phyloP scores from a whole-genome alignment of 176 grass and related monocot genomes.

The Ensete glaucum region DNA sequence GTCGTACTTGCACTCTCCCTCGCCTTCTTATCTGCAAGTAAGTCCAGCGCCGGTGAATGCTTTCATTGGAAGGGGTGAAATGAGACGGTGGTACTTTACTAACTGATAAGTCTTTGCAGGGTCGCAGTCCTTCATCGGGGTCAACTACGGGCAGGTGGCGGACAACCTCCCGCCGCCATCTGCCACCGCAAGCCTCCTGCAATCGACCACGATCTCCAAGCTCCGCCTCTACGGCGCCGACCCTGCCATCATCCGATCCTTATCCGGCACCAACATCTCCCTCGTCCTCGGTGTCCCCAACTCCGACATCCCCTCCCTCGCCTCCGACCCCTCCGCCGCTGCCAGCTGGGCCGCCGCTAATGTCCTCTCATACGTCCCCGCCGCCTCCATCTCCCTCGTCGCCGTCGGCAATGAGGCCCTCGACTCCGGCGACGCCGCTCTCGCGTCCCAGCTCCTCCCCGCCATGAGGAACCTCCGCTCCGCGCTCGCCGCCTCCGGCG shows the following conservation, averaged over 20 bases:
- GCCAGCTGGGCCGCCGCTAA: constrained; percentile 5
- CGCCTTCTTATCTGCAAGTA: background rate
- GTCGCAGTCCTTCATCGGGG: constrained; percentile 1
- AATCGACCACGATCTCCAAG: constrained; percentile 10
- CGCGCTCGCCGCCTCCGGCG: background rate
- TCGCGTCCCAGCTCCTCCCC: background rate
- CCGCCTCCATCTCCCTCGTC: constrained; percentile 7
- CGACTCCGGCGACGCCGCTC: constrained; percentile 1
- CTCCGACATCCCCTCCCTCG: constrained; percentile 5
- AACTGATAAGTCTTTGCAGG: background rate
- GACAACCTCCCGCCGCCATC: constrained; percentile 14
- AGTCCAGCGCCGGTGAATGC: background rate
- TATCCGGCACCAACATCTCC: constrained; percentile 5
- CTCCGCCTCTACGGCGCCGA: constrained; percentile 10
- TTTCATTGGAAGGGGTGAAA: background rate
- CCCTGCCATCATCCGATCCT: background rate
- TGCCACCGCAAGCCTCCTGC: background rate
- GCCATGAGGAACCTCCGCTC: constrained; percentile 9
- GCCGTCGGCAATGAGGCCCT: constrained; percentile 13
- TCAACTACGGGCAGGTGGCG: constrained; percentile 15
- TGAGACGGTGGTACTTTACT: background rate
- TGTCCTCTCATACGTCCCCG: background rate
- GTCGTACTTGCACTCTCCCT: background rate
- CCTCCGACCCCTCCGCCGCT: constrained; percentile 6
- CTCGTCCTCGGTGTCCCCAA: constrained; percentile 7